A percentile compares a stretch with the other conserved stretches of the same genome.
Conservation (phyloP, 2,329 filamentous ascomycete species). For the Pseudogymnoascus sp. region DNA sequence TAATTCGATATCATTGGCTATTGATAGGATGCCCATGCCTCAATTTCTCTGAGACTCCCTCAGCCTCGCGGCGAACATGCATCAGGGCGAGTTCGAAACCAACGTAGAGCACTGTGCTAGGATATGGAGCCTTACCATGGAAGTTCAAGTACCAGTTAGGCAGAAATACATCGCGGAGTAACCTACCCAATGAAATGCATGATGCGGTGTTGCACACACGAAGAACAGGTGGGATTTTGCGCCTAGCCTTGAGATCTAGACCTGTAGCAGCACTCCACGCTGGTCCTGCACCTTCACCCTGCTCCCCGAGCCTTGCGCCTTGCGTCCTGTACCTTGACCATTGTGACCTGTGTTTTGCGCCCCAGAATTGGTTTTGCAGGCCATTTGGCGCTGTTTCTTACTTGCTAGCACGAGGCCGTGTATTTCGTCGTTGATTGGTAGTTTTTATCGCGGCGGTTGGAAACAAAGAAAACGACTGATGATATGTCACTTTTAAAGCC, state of each 20-base stretch:
- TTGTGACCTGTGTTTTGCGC: neutral
- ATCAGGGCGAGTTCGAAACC: neutral
- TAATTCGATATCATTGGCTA: neutral
- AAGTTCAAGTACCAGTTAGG: too few species aligned
- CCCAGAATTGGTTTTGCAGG: neutral
- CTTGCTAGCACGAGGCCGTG: neutral
- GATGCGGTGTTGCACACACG: neutral
- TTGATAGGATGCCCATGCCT: neutral
- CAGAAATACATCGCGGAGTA: too few species aligned
- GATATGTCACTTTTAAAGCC: neutral
- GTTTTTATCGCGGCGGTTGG: neutral
- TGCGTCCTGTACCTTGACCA: neutral
- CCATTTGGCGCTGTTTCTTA: neutral
- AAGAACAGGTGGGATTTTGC: neutral
- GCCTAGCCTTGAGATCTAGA: neutral
- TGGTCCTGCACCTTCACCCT: neutral
- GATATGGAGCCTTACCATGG: too few species aligned
- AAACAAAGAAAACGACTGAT: neutral
- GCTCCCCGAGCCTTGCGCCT: too few species aligned
- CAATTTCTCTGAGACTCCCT: neutral
- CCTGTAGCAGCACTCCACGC: neutral
- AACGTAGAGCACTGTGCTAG: neutral
- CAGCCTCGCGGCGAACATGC: neutral
- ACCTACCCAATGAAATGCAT: neutral
- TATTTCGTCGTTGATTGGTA: neutral